These are phyloP conservation scores for Penicillium flavigenum DNA, from an alignment of 495 filamentous ascomycete species.

Conservation along the genomic window DNA sequence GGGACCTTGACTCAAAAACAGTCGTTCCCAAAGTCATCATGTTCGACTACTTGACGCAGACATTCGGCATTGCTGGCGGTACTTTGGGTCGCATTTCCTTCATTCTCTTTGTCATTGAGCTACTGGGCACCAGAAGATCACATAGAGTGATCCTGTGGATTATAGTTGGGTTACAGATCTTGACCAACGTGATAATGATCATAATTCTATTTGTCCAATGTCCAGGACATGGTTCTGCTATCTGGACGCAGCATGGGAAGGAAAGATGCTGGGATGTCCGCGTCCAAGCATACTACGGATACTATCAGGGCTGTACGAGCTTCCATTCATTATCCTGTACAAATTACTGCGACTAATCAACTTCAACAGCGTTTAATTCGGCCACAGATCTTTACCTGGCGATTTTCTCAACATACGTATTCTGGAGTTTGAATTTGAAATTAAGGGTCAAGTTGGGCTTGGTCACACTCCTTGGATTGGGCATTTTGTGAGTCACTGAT, in stretches of 20 bases:
- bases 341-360: neutral
- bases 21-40: conserved; percentile 24
- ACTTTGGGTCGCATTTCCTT: conserved; percentile 38
- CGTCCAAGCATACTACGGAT: conserved; percentile 42
- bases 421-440: conserved; percentile 46
- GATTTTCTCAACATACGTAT: conserved; percentile 45
- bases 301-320: conserved; percentile 40
- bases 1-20: conserved; percentile 1
- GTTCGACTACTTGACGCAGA: conserved; percentile 31
- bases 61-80: conserved; percentile 25
- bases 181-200: conserved; percentile 32
- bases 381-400: conserved; percentile 51
- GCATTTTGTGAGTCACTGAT: conserved; percentile 38
- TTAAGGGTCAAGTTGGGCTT: conserved; percentile 48
- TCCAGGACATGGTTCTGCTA: conserved; percentile 31
- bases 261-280: conserved; percentile 33
- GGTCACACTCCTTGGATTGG: conserved; percentile 43
- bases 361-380: conserved; percentile 39
- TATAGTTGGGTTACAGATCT: conserved; percentile 26
- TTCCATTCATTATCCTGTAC: neutral
- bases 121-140: conserved; percentile 33
- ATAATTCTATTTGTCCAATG: conserved; percentile 44
- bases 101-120: conserved; percentile 37
- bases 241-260: conserved; percentile 39
- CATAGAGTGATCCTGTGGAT: conserved; percentile 38